Percentiles rank a stretch among this genome's conserved stretches.
phyloP scores from a whole-genome alignment of 805 yeast species.

The Ogataea paraovalis region DNA sequence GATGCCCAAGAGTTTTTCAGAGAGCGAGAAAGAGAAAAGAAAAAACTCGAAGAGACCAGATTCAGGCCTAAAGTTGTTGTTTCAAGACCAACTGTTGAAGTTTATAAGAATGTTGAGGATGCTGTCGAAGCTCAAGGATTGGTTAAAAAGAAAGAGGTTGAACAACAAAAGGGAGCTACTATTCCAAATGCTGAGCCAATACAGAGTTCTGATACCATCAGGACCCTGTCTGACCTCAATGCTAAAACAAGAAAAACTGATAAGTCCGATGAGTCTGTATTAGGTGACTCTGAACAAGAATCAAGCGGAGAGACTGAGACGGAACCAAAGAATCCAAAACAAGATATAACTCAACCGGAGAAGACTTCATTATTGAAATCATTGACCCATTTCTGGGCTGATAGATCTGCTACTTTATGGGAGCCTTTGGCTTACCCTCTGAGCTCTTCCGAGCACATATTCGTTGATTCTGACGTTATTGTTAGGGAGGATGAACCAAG shows the following conservation, averaged over 20 bases:
- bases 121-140: slow-evolving; percentile 57
- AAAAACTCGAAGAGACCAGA: slow-evolving; percentile 52
- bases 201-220: background rate
- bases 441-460: slow-evolving; percentile 77
- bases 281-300: slow-evolving; percentile 1
- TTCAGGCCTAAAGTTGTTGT: slow-evolving; percentile 70
- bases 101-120: slow-evolving; percentile 82
- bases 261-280: background rate
- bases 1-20: slow-evolving; percentile 83
- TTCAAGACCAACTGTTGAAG: slow-evolving; percentile 85
- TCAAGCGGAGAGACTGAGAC: background rate
- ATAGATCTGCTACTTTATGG: slow-evolving; percentile 93
- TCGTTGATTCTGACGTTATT: slow-evolving; percentile 89
- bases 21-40: slow-evolving; percentile 77
- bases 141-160: slow-evolving; percentile 8
- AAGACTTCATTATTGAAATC: slow-evolving; percentile 76
- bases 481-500: slow-evolving; percentile 97
- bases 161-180: background rate
- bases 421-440: slow-evolving; percentile 85
- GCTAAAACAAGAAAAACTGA: background rate
- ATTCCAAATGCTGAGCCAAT: background rate
- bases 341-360: slow-evolving; percentile 50
- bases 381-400: slow-evolving; percentile 93
- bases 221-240: background rate
- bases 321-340: slow-evolving; percentile 8